Evolutionary conservation across 805 yeast genomes (phyloP).

Genomic region (Hagleromyces aurorensis): DNA sequence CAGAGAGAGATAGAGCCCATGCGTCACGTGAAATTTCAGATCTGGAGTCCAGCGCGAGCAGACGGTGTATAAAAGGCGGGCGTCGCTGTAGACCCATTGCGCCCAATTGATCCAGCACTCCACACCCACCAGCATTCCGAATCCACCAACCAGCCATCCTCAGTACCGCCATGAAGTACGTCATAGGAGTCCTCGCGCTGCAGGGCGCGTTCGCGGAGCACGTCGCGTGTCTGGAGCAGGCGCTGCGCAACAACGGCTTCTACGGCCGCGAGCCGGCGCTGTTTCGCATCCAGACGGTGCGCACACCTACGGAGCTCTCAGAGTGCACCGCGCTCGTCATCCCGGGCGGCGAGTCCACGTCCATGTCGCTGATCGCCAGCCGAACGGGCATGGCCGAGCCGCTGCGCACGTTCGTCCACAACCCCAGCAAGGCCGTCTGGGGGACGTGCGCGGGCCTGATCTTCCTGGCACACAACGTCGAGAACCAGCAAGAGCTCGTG

Average conservation of each 20-base stretch:
- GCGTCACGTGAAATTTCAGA: too few species aligned
- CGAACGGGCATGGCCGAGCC: slow-evolving; percentile 51
- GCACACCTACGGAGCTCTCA: slow-evolving; percentile 42
- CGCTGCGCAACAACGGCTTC: slow-evolving; percentile 27
- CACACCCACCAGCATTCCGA: slow-evolving; percentile 3
- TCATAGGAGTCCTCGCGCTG: slow-evolving; percentile 64
- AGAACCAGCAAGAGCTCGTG: slow-evolving; percentile 47
- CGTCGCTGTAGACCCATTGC: too few species aligned
- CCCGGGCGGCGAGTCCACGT: slow-evolving; percentile 64
- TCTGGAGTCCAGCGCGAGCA: too few species aligned
- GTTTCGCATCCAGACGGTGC: slow-evolving; percentile 40
- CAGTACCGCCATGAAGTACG: slow-evolving; percentile 7
- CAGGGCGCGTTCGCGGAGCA: slow-evolving; percentile 80
- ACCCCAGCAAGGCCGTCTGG: slow-evolving; percentile 55
- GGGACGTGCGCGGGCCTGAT: slow-evolving; percentile 86
- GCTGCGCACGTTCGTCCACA: slow-evolving; percentile 40
- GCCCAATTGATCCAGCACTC: too few species aligned
- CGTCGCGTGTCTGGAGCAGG: slow-evolving; percentile 38
- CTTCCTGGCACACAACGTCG: slow-evolving; percentile 47
- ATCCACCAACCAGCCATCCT: slow-evolving; percentile 1
- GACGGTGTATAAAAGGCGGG: too few species aligned
- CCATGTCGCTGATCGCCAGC: slow-evolving; percentile 66
- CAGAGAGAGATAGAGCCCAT: too few species aligned
- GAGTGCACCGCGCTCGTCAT: slow-evolving; percentile 53
- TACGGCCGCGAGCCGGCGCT: too few species aligned